Percentiles rank a stretch among this genome's conserved stretches.
Conservation (phyloP, 208 protist species). For the Trypanosoma rangeli region DNA sequence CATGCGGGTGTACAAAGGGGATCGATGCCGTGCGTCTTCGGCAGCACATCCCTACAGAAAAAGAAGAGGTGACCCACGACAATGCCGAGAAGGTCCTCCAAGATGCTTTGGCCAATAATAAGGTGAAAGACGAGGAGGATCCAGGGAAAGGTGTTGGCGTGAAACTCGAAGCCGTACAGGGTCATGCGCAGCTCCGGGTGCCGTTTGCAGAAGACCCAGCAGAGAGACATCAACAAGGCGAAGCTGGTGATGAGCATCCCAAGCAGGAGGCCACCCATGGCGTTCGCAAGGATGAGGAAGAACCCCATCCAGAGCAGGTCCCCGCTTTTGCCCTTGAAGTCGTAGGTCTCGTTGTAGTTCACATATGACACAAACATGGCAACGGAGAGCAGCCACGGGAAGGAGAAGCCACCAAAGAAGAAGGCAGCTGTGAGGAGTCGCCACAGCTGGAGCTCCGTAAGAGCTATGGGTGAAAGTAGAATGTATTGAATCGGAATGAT, state of each 20-base stretch:
- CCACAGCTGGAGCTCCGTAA: conserved; percentile 60
- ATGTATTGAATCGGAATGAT: conserved; percentile 32
- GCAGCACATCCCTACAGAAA: conserved; percentile 80
- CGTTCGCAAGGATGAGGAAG: conserved; percentile 40
- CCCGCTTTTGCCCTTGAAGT: conserved; percentile 74
- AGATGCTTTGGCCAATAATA: conserved; percentile 53
- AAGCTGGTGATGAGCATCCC: conserved; percentile 54
- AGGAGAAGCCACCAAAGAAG: conserved; percentile 81
- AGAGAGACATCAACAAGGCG: conserved; percentile 70
- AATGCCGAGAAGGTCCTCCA: conserved; percentile 72
- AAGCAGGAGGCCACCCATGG: conserved; percentile 36
- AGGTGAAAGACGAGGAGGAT: conserved; percentile 75
- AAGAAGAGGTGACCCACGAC: conserved; percentile 71
- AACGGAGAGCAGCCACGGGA: conserved; percentile 76
- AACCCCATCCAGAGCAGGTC: conserved; percentile 82
- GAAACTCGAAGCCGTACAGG: conserved; percentile 82
- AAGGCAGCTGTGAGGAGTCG: conserved; percentile 66
- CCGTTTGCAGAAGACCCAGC: conserved; percentile 91
- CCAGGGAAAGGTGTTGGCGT: conserved; percentile 81
- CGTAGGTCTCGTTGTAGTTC: conserved; percentile 71
- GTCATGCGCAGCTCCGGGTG: conserved; percentile 55
- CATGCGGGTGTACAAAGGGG: conserved; percentile 58
- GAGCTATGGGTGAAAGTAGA: conserved; percentile 36
- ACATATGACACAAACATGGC: conserved; percentile 80
- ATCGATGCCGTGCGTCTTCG: conserved; percentile 51